phyloP scores from a whole-genome alignment of 768 basidiomycete genomes.

The Macrolepiota dolichaula region DNA sequence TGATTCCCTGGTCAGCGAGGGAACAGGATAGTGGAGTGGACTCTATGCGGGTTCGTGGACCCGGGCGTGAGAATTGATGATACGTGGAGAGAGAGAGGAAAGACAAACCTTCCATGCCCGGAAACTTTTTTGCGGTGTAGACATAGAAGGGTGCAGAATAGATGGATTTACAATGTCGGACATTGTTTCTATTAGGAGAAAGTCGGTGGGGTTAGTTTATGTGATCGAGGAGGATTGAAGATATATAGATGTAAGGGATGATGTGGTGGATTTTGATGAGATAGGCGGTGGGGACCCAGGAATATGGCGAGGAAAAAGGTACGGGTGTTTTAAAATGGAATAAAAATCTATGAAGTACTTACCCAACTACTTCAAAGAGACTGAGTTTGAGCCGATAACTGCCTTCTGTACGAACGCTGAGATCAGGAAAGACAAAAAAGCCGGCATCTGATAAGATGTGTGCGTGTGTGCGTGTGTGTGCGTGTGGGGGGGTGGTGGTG shows the following conservation, averaged over 20 bases:
- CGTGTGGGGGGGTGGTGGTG: no score
- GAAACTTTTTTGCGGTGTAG: constrained; percentile 95
- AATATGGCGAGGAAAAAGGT: constrained; percentile 4
- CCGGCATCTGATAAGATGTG: constrained; percentile 68
- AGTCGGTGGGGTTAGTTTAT: not conserved
- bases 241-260: not conserved
- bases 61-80: constrained; percentile 7
- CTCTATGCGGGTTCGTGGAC: constrained; percentile 42
- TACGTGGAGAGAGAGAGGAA: not conserved
- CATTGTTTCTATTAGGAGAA: constrained; percentile 56
- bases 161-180: constrained; percentile 88
- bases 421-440: constrained; percentile 95
- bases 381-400: constrained; percentile 72
- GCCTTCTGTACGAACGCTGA: constrained; percentile 90
- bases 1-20: constrained; percentile 93
- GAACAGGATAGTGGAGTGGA: constrained; percentile 87
- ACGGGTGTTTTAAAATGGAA: not conserved
- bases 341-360: constrained; percentile 28
- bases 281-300: constrained; percentile 1
- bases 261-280: not conserved
- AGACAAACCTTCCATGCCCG: constrained; percentile 85
- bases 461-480: no score
- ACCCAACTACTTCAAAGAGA: constrained; percentile 92
- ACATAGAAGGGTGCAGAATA: constrained; percentile 90
- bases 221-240: not conserved